Evolutionary conservation across 2,329 filamentous ascomycete species (phyloP).

Genomic region (Fusarium veterinarium): DNA sequence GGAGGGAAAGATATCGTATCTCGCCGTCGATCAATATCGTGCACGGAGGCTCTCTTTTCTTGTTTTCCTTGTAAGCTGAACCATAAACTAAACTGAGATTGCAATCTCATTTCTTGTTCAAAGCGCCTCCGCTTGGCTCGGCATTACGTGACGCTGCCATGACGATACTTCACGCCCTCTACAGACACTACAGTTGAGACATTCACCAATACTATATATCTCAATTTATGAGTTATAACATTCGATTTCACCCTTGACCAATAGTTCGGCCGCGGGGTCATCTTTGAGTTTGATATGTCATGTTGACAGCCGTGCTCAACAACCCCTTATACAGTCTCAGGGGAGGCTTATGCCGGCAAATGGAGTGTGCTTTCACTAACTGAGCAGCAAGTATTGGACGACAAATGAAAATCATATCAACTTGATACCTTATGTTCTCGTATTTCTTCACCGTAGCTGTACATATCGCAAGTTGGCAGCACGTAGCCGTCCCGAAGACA

Average conservation of each 20-base stretch:
- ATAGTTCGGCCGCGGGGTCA: neutral
- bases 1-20: constrained; percentile 18
- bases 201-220: constrained; percentile 20
- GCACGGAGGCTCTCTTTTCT: constrained; percentile 22
- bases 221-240: neutral
- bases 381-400: neutral
- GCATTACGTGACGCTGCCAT: constrained; percentile 40
- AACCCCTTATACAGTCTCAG: neutral
- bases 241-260: neutral
- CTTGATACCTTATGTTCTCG: constrained; percentile 17
- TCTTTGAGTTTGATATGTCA: neutral
- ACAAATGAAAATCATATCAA: neutral
- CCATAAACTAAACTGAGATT: constrained; percentile 12
- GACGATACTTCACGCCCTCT: constrained; percentile 33
- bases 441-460: constrained; percentile 15
- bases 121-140: constrained; percentile 23
- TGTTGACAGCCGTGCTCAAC: neutral
- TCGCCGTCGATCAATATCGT: constrained; percentile 28
- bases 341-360: neutral
- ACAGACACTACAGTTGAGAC: constrained; percentile 2
- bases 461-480: constrained; percentile 14
- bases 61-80: constrained; percentile 11
- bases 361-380: neutral
- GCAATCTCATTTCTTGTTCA: constrained; percentile 18
- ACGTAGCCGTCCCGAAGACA: constrained; percentile 33